Base-by-base conservation (phyloP, 768 basidiomycete genomes). In the Omphalotus guepiniiformis region DNA sequence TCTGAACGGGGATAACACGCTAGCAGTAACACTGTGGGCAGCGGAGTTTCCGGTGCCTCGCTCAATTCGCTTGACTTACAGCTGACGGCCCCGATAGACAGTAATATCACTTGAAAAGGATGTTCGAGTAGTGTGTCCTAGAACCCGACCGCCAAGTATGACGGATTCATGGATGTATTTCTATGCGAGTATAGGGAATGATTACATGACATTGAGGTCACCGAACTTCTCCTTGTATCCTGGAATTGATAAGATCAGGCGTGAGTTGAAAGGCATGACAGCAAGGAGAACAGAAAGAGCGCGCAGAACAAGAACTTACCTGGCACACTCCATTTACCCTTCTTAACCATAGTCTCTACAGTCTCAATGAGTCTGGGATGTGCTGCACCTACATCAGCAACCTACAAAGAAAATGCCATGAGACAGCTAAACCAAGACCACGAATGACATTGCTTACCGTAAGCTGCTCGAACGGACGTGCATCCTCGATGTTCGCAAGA, bases 321-420 rank as follows among this genome's bases (percentile, higher is more conserved):
- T 60, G 95, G 95, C 49, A 97, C 94, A 60, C 87, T 92, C 87
- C 92, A 96, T 75, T 97, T 96, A 69, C 94, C 94, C 74, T 97
- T 93, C 80, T 87, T 84, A 54, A 97, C 67, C 93, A 96, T 95
- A 56, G 77, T 88, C 72, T 97, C 92, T 50, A 96, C 90, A 35
- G 88, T 83, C 69, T 96, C 83, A 30, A 76, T 72, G 66, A 98
- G 83, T 67, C 91, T 90, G 15, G 96, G 96, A 69, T 96, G 88
- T 21, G 95, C 95, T 52, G 84, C 77, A 56, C 85, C 83, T 57
- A 98, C 89, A 52, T 99, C 95, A 61, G 87, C 84, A 53, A 84
- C 75, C 93, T 95, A 58, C 19, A 18, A 37, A 16, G 42, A 36
- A 13, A 42, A 28, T 19, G 34, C 21, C 52, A 7, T 29, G 27